Conservation (phyloP, 805 yeast genomes). For the Ogataea angusta region DNA sequence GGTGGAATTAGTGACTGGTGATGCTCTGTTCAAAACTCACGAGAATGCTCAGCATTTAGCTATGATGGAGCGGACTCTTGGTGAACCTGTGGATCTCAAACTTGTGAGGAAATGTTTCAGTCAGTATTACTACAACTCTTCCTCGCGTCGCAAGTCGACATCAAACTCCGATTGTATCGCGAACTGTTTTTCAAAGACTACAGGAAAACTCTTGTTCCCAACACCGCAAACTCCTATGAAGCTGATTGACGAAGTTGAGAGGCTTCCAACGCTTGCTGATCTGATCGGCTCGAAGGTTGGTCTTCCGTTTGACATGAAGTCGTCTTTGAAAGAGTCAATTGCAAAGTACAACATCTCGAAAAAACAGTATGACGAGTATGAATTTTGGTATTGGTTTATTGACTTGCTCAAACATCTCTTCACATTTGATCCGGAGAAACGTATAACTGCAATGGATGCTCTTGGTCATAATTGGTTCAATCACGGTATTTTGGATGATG, state of each 20-base stretch:
- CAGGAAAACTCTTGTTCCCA: slow-evolving; percentile 36
- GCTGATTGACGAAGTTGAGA: slow-evolving; percentile 36
- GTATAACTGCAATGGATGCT: slow-evolving; percentile 54
- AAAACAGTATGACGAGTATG: slow-evolving; percentile 60
- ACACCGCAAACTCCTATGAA: slow-evolving; percentile 33
- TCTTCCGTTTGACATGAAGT: slow-evolving; percentile 21
- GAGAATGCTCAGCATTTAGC: slow-evolving; percentile 93
- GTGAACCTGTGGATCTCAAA: slow-evolving; percentile 44
- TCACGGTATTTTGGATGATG: slow-evolving; percentile 57
- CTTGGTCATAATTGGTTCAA: slow-evolving; percentile 73
- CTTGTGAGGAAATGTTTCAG: slow-evolving; percentile 33
- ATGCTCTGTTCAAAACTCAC: slow-evolving; percentile 90
- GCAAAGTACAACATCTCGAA: slow-evolving; percentile 21
- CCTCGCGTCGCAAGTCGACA: slow-evolving; percentile 18
- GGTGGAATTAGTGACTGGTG: slow-evolving; percentile 89
- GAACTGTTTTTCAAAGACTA: slow-evolving; percentile 29
- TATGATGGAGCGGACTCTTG: slow-evolving; percentile 83
- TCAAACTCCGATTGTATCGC: slow-evolving; percentile 25
- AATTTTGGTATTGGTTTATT: slow-evolving; percentile 78
- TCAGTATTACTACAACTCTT: slow-evolving; percentile 19
- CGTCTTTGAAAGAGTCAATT: slow-evolving; percentile 26
- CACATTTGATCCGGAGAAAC: slow-evolving; percentile 46
- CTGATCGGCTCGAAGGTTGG: slow-evolving; percentile 32
- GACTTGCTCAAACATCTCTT: slow-evolving; percentile 50
- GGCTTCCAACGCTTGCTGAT: slow-evolving; percentile 27